These are phyloP conservation scores for Coemansia sp. DNA, from an alignment of 192 early-diverging fungal species.

Conservation along the genomic window DNA sequence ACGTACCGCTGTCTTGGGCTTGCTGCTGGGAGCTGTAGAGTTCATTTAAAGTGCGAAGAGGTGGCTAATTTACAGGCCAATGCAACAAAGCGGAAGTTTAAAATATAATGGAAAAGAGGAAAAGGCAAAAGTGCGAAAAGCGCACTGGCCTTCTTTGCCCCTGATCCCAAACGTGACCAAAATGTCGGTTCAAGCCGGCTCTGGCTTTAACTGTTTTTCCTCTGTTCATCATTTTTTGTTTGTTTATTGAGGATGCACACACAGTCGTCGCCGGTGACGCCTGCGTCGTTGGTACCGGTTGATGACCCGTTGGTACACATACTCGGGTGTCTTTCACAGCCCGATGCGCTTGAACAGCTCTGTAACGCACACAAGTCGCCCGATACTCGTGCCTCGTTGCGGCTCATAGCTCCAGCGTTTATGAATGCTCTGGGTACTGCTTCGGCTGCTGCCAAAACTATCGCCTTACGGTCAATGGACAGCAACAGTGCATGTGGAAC, in stretches of 20 bases:
- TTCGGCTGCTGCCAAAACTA: not conserved
- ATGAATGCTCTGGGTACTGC: slow-evolving; percentile 16
- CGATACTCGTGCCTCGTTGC: slow-evolving; percentile 31
- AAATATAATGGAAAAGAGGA: not conserved
- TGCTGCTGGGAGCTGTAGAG: not conserved
- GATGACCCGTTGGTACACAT: slow-evolving; percentile 20
- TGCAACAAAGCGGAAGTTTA: not conserved
- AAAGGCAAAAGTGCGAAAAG: not conserved
- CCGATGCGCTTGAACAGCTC: slow-evolving; percentile 5
- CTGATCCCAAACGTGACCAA: slow-evolving; percentile 1
- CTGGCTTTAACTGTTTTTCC: not conserved
- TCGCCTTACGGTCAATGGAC: not conserved
- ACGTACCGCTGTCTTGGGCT: not conserved
- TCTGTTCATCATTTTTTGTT: not conserved
- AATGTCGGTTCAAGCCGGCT: slow-evolving; percentile 1
- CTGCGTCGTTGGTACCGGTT: slow-evolving; percentile 2
- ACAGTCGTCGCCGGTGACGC: not conserved
- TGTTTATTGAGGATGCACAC: slow-evolving; percentile 4
- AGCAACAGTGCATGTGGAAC: slow-evolving; percentile 6
- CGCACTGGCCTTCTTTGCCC: not conserved
- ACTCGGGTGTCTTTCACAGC: not conserved
- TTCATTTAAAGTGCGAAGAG: not conserved
- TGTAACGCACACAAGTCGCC: slow-evolving; percentile 9
- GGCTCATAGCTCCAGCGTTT: slow-evolving; percentile 31
- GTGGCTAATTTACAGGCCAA: not conserved